Evolutionary conservation across 1,139 yeast species (phyloP), one percentile per base, ranked within the genome.

Genomic region (Hyphopichia wangnamkhiaoensis): DNA sequence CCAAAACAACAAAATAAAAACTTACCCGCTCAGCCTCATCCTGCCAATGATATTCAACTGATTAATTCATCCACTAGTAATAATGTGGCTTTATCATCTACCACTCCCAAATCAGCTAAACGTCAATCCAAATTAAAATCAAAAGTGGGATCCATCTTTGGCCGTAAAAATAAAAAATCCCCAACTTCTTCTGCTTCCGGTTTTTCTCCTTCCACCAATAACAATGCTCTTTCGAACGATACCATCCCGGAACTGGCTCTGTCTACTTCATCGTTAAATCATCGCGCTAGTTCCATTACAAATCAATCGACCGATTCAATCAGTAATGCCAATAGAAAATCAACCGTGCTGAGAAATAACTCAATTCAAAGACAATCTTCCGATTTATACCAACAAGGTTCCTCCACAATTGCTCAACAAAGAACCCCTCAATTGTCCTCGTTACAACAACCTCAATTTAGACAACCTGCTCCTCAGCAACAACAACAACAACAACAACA

Each of bases 141-240:
- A 5, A 82, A 72, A 56, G 90, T 90, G 30, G 96, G 96, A 14
- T 88, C 96, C 0, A 82, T 90, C 44, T 85, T 90, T 59, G 83
- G 85, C 33, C 78, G 86, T 48, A 81, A 79, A 53, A 76, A 58
- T 39, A 69, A 79, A 52, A 73, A 72, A 43, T 53, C 57, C 19
- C 7, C 17, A 12, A 12, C 12, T 27, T 19, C 19, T 18, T 33
- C 33, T 10, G 4, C 33, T 18, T 4, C 4, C 4, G n/a, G 3
- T 14, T 50, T 49, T 35, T 2, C 15, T 9, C 16, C 29, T 17
- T 2, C 20, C 5, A 14, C 34, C 12, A 4, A n/a, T n/a, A n/a
- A n/a, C n/a, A n/a, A n/a, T n/a, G 51, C 50, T 35, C 39, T 39
- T 19, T 26, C 52, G 7, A 51, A 44, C 31, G 59, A 54, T 12